phyloP scores from a whole-genome alignment of 2,329 filamentous ascomycete genomes.

The Paradendryphiella salina region DNA sequence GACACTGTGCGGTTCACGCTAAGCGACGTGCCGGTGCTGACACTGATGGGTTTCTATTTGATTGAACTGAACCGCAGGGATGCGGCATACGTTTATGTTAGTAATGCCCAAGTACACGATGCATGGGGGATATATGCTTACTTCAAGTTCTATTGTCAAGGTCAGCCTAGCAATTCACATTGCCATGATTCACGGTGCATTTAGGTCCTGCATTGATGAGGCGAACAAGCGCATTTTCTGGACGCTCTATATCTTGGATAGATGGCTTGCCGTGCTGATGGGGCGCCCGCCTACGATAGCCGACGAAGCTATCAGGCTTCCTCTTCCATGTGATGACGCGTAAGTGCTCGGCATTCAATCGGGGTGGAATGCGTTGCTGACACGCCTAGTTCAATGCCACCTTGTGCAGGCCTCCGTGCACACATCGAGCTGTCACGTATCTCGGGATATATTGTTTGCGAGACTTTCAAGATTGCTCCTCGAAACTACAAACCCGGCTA shows the following conservation, averaged over 20 bases:
- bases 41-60: conserved; percentile 35
- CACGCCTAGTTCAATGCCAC: conserved; percentile 22
- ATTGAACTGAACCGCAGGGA: conserved; percentile 38
- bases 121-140: background rate
- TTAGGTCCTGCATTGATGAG: conserved; percentile 25
- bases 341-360: conserved; percentile 15
- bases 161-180: conserved; percentile 30
- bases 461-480: conserved; percentile 31
- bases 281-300: conserved; percentile 30
- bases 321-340: conserved; percentile 26
- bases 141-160: background rate
- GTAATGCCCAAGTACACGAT: background rate
- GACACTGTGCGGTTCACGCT: conserved; percentile 32
- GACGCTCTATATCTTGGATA: conserved; percentile 34
- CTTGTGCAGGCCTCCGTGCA: conserved; percentile 29
- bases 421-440: conserved; percentile 31
- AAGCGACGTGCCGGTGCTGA: conserved; percentile 30
- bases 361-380: conserved; percentile 6
- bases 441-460: conserved; percentile 32
- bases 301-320: conserved; percentile 32
- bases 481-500: conserved; percentile 12
- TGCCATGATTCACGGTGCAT: conserved; percentile 32
- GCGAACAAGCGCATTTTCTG: conserved; percentile 27
- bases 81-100: conserved; percentile 33
- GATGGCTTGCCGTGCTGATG: conserved; percentile 36